Percentiles rank a stretch among this genome's conserved stretches.
phyloP scores from a whole-genome alignment of 2,329 filamentous ascomycete species.

The Fusarium torulosum region DNA sequence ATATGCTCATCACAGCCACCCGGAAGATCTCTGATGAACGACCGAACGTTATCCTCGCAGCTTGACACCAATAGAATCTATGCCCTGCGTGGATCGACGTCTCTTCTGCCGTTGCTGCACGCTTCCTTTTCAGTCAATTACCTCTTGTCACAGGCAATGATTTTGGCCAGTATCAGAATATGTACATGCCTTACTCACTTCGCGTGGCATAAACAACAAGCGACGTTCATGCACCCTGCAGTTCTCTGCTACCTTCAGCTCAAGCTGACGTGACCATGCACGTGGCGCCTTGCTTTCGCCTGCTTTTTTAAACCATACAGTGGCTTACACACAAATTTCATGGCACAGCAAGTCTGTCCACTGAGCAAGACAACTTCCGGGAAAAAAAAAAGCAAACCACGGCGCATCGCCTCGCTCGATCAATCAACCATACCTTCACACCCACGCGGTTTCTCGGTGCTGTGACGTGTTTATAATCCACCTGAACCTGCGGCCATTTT shows the following conservation, averaged over 20 bases:
- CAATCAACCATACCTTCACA: slow-evolving; percentile 15
- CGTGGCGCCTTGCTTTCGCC: neutral
- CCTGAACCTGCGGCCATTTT: slow-evolving; percentile 40
- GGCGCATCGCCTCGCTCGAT: slow-evolving; percentile 11
- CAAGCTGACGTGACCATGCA: slow-evolving; percentile 25
- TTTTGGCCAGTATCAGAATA: neutral
- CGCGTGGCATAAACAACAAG: slow-evolving; percentile 7
- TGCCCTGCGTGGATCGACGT: slow-evolving; percentile 41
- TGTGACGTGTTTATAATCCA: slow-evolving; percentile 46
- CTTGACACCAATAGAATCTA: slow-evolving; percentile 27
- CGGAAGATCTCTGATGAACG: slow-evolving; percentile 40
- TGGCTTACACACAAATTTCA: neutral
- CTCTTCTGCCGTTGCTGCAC: slow-evolving; percentile 38
- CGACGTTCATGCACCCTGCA: slow-evolving; percentile 28
- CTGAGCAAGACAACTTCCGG: slow-evolving; percentile 12
- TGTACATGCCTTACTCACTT: slow-evolving; percentile 4
- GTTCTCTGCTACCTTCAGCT: slow-evolving; percentile 12
- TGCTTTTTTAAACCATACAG: slow-evolving; percentile 3
- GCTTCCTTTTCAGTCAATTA: slow-evolving; percentile 9
- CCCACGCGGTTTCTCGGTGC: slow-evolving; percentile 28
- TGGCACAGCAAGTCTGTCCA: neutral
- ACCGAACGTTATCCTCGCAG: slow-evolving; percentile 18
- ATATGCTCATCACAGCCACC: slow-evolving; percentile 44
- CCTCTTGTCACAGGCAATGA: slow-evolving; percentile 5
- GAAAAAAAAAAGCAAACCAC: slow-evolving; percentile 2